Evolutionary conservation across 2,329 filamentous ascomycete genomes (phyloP).

Genomic region (Colletotrichum godetiae): DNA sequence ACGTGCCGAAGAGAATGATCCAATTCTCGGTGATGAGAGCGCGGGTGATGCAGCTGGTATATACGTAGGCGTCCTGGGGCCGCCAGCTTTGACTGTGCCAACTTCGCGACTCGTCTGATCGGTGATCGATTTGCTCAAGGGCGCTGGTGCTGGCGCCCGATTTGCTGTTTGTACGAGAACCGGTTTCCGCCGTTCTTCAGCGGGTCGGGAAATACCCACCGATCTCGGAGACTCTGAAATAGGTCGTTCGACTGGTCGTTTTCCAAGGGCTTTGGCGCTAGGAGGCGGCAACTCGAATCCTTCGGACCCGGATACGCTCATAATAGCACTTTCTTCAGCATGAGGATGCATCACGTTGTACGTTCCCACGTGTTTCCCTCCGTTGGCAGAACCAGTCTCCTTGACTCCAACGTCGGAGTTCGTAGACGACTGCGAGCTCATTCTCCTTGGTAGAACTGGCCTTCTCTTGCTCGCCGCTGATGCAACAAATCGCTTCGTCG

Average conservation of each 20-base stretch:
- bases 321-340: slow-evolving; percentile 39
- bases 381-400: slow-evolving; percentile 42
- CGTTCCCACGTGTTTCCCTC: slow-evolving; percentile 39
- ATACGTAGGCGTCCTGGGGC: slow-evolving; percentile 19
- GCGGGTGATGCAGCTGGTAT: slow-evolving; percentile 12
- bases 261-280: slow-evolving; percentile 61
- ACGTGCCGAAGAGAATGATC: slow-evolving; percentile 30
- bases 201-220: slow-evolving; percentile 15
- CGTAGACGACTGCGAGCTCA: slow-evolving; percentile 59
- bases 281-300: slow-evolving; percentile 15
- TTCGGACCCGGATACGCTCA: slow-evolving; percentile 13
- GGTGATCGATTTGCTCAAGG: slow-evolving; percentile 18
- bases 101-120: slow-evolving; percentile 12
- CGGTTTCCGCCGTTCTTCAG: slow-evolving; percentile 18
- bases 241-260: slow-evolving; percentile 50
- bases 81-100: background rate
- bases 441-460: slow-evolving; percentile 56
- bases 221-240: slow-evolving; percentile 2
- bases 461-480: slow-evolving; percentile 57
- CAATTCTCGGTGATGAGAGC: slow-evolving; percentile 20
- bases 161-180: slow-evolving; percentile 14
- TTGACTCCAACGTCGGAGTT: slow-evolving; percentile 47
- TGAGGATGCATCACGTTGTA: slow-evolving; percentile 43
- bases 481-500: slow-evolving; percentile 55
- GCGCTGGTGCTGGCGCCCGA: slow-evolving; percentile 15